Percentiles rank a stretch among this genome's conserved stretches.
Conservation (phyloP, 163 green algal species). For the Chlamydomonas reinhardtii region DNA sequence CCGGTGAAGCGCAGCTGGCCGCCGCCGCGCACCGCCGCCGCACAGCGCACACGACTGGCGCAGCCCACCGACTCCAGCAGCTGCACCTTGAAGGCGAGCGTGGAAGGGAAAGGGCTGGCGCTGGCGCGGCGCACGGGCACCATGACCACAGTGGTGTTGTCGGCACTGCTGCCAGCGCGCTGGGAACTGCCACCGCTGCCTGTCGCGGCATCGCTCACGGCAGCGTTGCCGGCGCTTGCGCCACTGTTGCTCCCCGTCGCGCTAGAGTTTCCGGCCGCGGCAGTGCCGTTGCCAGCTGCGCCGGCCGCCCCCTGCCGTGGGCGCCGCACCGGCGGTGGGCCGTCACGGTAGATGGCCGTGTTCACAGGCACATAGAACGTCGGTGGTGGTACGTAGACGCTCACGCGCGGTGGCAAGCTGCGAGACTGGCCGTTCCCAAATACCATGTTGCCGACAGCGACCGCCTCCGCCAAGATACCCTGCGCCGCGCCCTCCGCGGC, state of each 20-base stretch:
- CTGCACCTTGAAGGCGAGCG: neutral
- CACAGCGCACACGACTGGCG: neutral
- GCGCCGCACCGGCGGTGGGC: too few species aligned
- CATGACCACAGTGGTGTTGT: neutral
- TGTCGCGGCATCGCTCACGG: neutral
- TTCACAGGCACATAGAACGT: neutral
- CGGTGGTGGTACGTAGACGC: neutral
- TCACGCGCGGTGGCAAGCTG: neutral
- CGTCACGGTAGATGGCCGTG: neutral
- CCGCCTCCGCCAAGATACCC: neutral
- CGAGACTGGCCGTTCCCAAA: neutral
- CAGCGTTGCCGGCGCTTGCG: neutral
- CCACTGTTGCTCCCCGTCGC: neutral
- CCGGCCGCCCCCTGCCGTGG: neutral
- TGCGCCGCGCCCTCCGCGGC: neutral
- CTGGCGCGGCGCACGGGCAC: constrained; percentile 7
- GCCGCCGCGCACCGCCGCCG: neutral
- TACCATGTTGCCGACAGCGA: neutral
- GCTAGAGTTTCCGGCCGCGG: neutral
- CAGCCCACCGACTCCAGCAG: constrained; percentile 33
- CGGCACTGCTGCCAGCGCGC: too few species aligned
- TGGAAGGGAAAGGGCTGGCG: constrained; percentile 10
- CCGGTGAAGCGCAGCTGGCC: neutral
- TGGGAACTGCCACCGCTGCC: neutral
- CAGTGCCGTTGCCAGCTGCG: neutral